These are phyloP conservation scores for Boechera retrofracta DNA, from an alignment of 345 rosid genomes.

Conservation along the genomic window DNA sequence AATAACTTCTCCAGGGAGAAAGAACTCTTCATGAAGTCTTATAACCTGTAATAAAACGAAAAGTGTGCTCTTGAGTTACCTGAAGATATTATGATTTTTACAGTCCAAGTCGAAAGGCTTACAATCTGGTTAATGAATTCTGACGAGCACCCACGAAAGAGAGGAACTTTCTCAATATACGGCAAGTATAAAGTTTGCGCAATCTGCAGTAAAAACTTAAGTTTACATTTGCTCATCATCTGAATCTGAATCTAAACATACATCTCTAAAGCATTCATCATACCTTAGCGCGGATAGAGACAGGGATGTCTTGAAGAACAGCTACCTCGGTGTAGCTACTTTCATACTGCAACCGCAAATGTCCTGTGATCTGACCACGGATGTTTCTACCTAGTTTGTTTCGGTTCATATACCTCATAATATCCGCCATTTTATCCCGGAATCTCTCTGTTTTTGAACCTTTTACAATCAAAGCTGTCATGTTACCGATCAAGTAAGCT, in stretches of 20 bases:
- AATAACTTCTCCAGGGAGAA: conserved; percentile 83
- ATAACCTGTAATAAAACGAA: conserved; percentile 53
- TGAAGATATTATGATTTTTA: not conserved
- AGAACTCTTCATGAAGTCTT: conserved; percentile 72
- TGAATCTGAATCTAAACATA: not conserved
- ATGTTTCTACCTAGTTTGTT: conserved; percentile 66
- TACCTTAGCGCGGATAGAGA: conserved; percentile 79
- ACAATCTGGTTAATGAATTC: conserved; percentile 87
- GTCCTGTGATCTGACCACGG: conserved; percentile 67
- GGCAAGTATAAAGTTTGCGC: conserved; percentile 79
- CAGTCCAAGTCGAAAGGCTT: conserved; percentile 45
- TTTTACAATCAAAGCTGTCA: conserved; percentile 88
- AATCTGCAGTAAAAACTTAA: conserved; percentile 52
- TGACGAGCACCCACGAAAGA: conserved; percentile 73
- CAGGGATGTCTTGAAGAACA: conserved; percentile 83
- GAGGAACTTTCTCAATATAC: conserved; percentile 63
- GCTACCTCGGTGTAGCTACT: conserved; percentile 61
- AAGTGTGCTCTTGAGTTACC: not conserved
- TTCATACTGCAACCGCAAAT: conserved; percentile 65
- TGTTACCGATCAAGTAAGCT: conserved; percentile 89
- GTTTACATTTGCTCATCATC: conserved; percentile 21
- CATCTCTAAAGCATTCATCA: not conserved
- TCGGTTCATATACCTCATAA: conserved; percentile 70
- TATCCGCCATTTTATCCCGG: conserved; percentile 76
- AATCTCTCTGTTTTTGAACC: conserved; percentile 88